Evolutionary conservation across 2,329 filamentous ascomycete species (phyloP).

Genomic region (Pyrenochaeta sp.): DNA sequence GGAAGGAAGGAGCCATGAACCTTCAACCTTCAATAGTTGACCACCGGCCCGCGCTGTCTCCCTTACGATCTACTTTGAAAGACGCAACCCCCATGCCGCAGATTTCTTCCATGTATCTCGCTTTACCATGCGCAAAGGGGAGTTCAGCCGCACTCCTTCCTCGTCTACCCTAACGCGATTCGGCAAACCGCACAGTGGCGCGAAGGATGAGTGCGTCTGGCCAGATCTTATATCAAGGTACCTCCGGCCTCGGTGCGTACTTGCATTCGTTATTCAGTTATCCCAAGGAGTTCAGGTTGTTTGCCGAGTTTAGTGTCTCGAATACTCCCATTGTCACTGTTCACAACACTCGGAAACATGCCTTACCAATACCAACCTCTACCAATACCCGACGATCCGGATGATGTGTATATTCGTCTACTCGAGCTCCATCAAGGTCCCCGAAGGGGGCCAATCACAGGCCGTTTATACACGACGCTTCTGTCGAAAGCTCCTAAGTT

Average conservation of each 20-base stretch:
- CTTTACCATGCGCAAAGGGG: not conserved
- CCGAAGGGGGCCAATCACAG: slow-evolving; percentile 2
- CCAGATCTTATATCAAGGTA: not conserved
- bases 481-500: slow-evolving; percentile 10
- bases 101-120: not conserved
- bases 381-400: not conserved
- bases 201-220: not conserved
- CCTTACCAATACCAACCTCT: slow-evolving; percentile 4
- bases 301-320: too few relatives aligned
- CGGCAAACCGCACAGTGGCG: not conserved
- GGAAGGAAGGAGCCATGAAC: not conserved
- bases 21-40: not conserved
- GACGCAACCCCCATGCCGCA: not conserved
- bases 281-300: too few relatives aligned
- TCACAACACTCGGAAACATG: not conserved
- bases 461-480: slow-evolving; percentile 1
- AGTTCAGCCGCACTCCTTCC: not conserved
- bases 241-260: not conserved
- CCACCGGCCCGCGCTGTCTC: not conserved
- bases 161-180: not conserved
- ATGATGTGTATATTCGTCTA: slow-evolving; percentile 12
- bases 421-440: slow-evolving; percentile 5
- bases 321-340: not conserved
- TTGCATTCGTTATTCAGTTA: too few relatives aligned
- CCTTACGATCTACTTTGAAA: not conserved